Evolutionary conservation across 306 rosid species (phyloP), one percentile per base, ranked within the genome.

Genomic region (Dryas octopetala): DNA sequence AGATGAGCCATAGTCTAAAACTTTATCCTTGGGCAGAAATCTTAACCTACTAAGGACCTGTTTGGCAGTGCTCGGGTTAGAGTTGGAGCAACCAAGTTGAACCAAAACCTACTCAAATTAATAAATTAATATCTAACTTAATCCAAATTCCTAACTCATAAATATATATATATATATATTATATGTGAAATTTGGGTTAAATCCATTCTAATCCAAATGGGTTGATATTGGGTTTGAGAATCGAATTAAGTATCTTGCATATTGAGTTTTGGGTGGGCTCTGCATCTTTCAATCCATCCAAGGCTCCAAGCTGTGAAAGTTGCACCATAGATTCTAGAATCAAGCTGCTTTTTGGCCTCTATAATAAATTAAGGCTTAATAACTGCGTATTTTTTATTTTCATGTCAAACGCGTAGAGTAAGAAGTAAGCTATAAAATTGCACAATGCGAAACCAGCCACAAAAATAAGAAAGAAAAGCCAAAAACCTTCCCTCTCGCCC

Each of bases 351-450:
- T 28, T 28, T 28, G 38, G 19, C 23, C 16, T 19, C 0, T 2
- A 10, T 10, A 41, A 58, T 38, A 7, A 19, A 19, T 19, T 19
- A 19, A 19, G 23, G 23, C 23, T 19, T 19, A 19, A 0, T 19
- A 1, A 38, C 41, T 10, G 1, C 26, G 3, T 23, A 50, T 15
- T 68, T 49, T 23, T 23, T 23, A 23, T 23, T 32, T 32, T 32
- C 23, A 23, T 23, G 23, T 32, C 38, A 32, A 71, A 15, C 75
- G 44, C 53, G 64, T 71, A 26, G 75, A 46, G 61, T 55, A 55
- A 71, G 65, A 71, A 71, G 75, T 71, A 71, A 43, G 75, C 75
- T 17, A 6, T 32, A 58, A 58, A 58, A 58, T 38, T 5, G 17
- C 19, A 28, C 54, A 5, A 16, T 9, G 5, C 32, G 28, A 53